These are phyloP conservation scores for Lactifluus subvellereus DNA, from an alignment of 768 basidiomycete species.

Conservation along the genomic window DNA sequence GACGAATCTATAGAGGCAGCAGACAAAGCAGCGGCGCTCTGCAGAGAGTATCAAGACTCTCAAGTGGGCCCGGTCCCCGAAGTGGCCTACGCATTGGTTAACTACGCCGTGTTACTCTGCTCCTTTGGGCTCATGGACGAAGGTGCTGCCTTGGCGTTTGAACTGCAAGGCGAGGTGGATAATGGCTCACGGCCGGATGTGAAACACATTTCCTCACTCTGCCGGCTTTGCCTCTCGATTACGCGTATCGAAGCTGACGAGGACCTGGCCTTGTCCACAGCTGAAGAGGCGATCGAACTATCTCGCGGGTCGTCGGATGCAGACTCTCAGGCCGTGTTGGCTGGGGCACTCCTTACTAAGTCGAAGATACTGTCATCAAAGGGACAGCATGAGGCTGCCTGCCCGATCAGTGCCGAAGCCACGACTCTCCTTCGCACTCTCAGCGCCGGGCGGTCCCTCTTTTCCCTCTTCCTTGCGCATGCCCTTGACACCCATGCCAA, in stretches of 20 bases:
- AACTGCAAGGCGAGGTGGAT: conserved; percentile 4
- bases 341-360: conserved; percentile 9
- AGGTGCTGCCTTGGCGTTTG: conserved; percentile 4
- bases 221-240: conserved; percentile 2
- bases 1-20: conserved; percentile 4
- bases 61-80: neutral
- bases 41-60: neutral
- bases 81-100: conserved; percentile 1
- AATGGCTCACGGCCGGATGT: neutral
- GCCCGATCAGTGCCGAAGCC: neutral
- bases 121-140: neutral
- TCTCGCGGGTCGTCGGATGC: conserved; percentile 1
- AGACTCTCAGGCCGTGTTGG: neutral
- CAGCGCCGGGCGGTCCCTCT: neutral
- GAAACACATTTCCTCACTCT: neutral
- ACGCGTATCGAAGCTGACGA: neutral
- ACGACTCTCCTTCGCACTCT: neutral
- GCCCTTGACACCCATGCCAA: conserved; percentile 6
- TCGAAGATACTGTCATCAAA: conserved; percentile 9
- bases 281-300: conserved; percentile 1
- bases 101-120: conserved; percentile 1
- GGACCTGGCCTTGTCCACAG: neutral
- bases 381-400: conserved; percentile 2
- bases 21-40: neutral
- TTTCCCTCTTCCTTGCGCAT: conserved; percentile 12